Conservation (phyloP, 257 asterid genomes). For the Solanum acaule region DNA sequence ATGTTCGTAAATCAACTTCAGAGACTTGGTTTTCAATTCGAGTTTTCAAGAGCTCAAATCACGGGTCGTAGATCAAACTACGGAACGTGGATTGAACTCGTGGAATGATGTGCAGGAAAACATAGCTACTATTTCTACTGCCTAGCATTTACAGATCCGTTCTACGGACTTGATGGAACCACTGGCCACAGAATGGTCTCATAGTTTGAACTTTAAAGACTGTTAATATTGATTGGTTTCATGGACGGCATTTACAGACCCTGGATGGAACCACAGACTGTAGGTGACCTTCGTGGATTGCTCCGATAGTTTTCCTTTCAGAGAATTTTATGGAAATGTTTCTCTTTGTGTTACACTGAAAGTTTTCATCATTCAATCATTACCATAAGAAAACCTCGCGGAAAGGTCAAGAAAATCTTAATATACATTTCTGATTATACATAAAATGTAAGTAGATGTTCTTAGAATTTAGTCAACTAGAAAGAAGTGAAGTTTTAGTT, state of each 20-base stretch:
- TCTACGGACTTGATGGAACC: neutral
- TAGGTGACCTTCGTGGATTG: neutral
- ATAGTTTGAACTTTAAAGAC: neutral
- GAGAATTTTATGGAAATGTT: neutral
- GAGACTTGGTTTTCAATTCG: neutral
- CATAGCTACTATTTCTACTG: neutral
- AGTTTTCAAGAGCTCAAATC: neutral
- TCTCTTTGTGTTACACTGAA: too few relatives aligned
- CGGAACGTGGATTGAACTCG: neutral
- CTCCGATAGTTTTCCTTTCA: neutral
- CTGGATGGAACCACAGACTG: neutral
- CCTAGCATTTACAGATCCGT: neutral
- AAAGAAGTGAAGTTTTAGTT: too few relatives aligned
- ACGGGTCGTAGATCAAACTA: neutral
- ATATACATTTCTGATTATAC: too few relatives aligned
- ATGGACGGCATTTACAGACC: neutral
- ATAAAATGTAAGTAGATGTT: too few relatives aligned
- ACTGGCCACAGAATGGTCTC: neutral
- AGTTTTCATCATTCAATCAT: too few relatives aligned
- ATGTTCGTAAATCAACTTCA: neutral
- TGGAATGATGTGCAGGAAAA: neutral
- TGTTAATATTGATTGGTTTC: neutral
- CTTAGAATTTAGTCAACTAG: too few relatives aligned
- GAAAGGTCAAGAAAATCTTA: too few relatives aligned
- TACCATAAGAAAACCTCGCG: too few relatives aligned